Percentiles rank a stretch among this genome's conserved stretches.
These are phyloP conservation scores for Cyclotella cryptica DNA, from an alignment of 108 stramenopile genomes.

Conservation along the genomic window DNA sequence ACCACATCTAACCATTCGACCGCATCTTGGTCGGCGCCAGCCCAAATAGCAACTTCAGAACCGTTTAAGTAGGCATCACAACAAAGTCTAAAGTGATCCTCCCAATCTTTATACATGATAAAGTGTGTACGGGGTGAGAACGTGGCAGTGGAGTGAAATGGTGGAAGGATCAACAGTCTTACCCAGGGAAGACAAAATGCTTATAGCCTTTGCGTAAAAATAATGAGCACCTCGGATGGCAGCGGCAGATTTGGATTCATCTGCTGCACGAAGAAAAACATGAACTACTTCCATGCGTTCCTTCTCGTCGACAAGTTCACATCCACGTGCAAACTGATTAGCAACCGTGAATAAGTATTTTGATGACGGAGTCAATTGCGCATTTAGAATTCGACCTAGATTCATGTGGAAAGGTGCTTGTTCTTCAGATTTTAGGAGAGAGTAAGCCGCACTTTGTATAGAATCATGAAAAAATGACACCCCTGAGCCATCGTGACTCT, in stretches of 20 bases:
- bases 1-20: constrained; percentile 6
- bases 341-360: constrained; percentile 15
- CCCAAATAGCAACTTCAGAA: constrained; percentile 3
- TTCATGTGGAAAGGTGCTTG: constrained; percentile 9
- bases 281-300: constrained; percentile 10
- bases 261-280: constrained; percentile 8
- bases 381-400: constrained; percentile 3
- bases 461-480: constrained; percentile 19
- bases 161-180: no score
- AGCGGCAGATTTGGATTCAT: constrained; percentile 3
- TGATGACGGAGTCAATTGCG: neutral
- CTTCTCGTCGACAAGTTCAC: neutral
- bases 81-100: constrained; percentile 8
- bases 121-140: neutral
- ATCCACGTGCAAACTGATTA: constrained; percentile 15
- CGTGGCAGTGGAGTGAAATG: no score
- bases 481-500: neutral
- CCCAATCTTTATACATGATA: constrained; percentile 17
- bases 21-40: neutral
- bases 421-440: neutral
- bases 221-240: constrained; percentile 5
- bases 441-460: constrained; percentile 19
- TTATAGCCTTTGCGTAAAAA: constrained; percentile 13
- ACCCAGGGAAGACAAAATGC: no score
- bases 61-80: constrained; percentile 16